Base-by-base conservation (phyloP, 2,329 filamentous ascomycete species). In the Cercospora sojina region DNA sequence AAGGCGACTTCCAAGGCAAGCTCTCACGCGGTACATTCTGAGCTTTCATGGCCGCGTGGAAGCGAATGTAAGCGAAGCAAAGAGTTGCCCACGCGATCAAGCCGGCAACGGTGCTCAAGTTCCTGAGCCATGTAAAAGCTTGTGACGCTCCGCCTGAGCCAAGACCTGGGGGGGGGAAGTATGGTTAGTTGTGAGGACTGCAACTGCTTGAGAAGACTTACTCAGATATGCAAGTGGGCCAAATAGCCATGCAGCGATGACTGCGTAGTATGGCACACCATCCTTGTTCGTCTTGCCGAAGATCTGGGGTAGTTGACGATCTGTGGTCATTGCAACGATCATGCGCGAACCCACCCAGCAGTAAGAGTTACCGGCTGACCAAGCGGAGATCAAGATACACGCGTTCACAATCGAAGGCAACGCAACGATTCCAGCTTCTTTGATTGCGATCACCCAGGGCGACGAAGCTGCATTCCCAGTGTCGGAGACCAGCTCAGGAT, bases 251-350 rank as follows among this genome's bases (percentile, higher is more conserved):
- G 88, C 89, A 16, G 88, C 76, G 1, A 78, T 67, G 49, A 94
- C 90, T 75, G 88, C 91, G 79, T 90, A 92, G 70, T 92, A 83
- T 0, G 91, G 91, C 0, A 94, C 88, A 57, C 90, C 90, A n/a
- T 80, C 81, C 61, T 80, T 84, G 1, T 85, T 90, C 76, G 88
- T 90, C 31, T 79, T 85, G 1, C 82, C 81, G 20, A 90, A 81
- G 73, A 89, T 74, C 55, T 77, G 78, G 0, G 84, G 84, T 0
- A 84, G 83, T 47, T 82, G 79, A 25, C 84, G 83, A 65, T 85
- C 89, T 32, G 90, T 83, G 0, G 89, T 88, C 3, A 91, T 78
- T 0, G 88, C 88, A 69, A 88, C 90, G 1, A 91, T 81, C 29
- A 86, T 88, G 20, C 89, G 84, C 6, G 87, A 89, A 0, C 88